Base-by-base conservation (phyloP, 31 red algal genomes). In the Odonthalia washingtoniensis region DNA sequence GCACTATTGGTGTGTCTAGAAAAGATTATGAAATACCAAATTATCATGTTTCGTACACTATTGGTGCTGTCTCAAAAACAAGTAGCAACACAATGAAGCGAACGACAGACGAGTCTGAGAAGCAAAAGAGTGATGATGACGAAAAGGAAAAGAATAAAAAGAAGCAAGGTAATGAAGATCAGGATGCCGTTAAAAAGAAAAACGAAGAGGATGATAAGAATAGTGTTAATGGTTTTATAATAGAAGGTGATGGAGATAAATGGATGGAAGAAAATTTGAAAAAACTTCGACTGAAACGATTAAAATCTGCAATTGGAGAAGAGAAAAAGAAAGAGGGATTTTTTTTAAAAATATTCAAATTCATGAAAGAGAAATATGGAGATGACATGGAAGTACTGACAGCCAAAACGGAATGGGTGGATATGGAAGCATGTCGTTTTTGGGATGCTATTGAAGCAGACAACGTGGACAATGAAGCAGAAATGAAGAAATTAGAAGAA, bases 241-340 rank as follows among this genome's bases (percentile, higher is more conserved):
- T 26, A n/a, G 44, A 46, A 67, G 75, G 44, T 57, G 90, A 86
- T 37, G 60, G 66, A 5, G 73, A 81, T 32, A 72, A 86, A 77
- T 83, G 84, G 91, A 68, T 93, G 44, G 89, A 87, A 49, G 91
- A 93, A 27, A 84, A 77, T 28, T 53, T 72, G 32, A 62, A 77
- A 34, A 83, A 93, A 46, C 66, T 88, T 38, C 61, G 70, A 57
- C 30, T 83, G 27, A 82, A 88, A 78, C 49, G 72, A 38, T 77
- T 93, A 33, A 66, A 84, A 34, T 75, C 43, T 36, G 44, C 81
- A 5, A 43, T 88, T 65, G 87, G 83, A 70, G 78, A 85, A 52
- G 12, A 21, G 9, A 26, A 52, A 41, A 88, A 88, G 49, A 41
- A 70, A 33, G 28, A 44, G 26, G 73, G 66, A 21, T 86, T 89